These are phyloP conservation scores for Physcomitrium patens DNA, from an alignment of 225 moss, liverwort and hornwort species.

Conservation along the genomic window DNA sequence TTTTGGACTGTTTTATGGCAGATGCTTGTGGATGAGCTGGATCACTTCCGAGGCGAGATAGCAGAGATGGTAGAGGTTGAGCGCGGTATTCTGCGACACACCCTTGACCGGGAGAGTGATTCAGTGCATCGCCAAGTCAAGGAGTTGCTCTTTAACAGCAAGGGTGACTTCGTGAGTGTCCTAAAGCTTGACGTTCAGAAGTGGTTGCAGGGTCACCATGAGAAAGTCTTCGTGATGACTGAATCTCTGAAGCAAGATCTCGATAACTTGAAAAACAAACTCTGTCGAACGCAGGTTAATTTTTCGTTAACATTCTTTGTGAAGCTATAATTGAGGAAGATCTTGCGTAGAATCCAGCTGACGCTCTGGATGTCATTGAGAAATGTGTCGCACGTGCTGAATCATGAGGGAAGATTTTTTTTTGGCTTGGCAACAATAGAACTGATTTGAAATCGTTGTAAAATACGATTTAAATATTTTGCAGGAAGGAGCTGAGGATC, in stretches of 20 bases:
- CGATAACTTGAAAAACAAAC: conserved; percentile 31
- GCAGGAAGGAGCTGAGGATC: conserved; percentile 62
- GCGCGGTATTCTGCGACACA: conserved; percentile 49
- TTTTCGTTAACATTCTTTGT: background rate
- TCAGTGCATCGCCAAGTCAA: conserved; percentile 54
- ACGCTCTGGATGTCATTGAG: background rate
- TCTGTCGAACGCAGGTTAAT: conserved; percentile 7
- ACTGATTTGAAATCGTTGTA: background rate
- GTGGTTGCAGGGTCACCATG: conserved; percentile 50
- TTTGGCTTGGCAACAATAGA: background rate
- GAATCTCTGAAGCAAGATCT: conserved; percentile 46
- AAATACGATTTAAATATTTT: background rate
- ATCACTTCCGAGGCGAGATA: conserved; percentile 56
- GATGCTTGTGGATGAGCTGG: conserved; percentile 60
- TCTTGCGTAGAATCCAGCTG: background rate
- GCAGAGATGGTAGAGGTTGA: conserved; percentile 62
- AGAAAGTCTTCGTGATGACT: conserved; percentile 41
- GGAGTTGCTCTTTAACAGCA: conserved; percentile 52
- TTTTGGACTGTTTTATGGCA: conserved; percentile 15
- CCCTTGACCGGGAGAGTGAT: conserved; percentile 62
- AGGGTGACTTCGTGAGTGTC: conserved; percentile 58
- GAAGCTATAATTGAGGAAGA: background rate
- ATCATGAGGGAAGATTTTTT: background rate
- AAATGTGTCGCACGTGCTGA: background rate
- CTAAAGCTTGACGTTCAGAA: conserved; percentile 67